Conservation (phyloP, 805 yeast species). For the Monosporozyma solicola region DNA sequence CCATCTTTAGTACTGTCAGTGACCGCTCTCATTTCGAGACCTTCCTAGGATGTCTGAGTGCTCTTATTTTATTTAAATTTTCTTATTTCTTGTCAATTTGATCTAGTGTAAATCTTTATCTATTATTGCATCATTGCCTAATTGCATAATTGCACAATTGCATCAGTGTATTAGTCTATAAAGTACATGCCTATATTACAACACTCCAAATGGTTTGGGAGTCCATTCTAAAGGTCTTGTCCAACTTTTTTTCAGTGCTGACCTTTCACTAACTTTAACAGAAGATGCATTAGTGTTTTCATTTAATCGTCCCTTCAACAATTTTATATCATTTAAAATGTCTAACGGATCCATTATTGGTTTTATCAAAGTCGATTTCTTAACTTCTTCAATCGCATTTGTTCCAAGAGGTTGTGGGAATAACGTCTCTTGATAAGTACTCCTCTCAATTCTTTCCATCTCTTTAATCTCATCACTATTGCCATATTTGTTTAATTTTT, state of each 20-base stretch:
- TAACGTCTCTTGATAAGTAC: neutral
- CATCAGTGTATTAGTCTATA: neutral
- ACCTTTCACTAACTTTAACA: too few relatives aligned
- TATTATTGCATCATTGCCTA: too few relatives aligned
- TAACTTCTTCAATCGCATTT: neutral
- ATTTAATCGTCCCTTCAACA: constrained; percentile 26
- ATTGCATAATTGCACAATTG: too few relatives aligned
- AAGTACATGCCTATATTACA: neutral
- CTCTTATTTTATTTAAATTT: constrained; percentile 2
- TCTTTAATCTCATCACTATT: neutral
- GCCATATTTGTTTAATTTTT: neutral
- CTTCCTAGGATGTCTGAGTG: constrained; percentile 93
- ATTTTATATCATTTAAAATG: constrained; percentile 17
- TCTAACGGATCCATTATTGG: neutral
- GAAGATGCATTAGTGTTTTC: constrained; percentile 8
- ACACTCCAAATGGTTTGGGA: constrained; percentile 47
- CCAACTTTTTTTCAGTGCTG: constrained; percentile 3
- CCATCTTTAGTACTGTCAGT: constrained; percentile 67
- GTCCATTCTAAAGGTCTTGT: constrained; percentile 32
- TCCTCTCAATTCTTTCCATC: neutral
- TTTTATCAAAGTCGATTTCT: neutral
- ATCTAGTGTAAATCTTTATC: too few relatives aligned
- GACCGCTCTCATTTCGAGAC: constrained; percentile 62
- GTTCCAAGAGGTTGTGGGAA: neutral
- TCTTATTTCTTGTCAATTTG: too few relatives aligned